These are phyloP conservation scores for Castanopsis chinensis DNA, from an alignment of 306 rosid species.

Conservation along the genomic window DNA sequence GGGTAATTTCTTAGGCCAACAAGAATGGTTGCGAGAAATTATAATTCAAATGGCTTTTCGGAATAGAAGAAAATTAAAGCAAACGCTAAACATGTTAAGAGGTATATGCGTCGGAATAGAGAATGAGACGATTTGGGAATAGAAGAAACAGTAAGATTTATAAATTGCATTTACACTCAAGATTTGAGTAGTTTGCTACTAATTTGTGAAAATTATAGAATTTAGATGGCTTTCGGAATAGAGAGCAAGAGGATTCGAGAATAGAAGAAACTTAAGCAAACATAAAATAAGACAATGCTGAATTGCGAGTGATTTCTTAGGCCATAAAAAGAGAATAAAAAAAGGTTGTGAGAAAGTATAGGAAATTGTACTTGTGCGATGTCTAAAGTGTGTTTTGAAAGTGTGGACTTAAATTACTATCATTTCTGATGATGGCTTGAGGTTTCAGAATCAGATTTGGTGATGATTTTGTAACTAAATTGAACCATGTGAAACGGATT, in stretches of 20 bases:
- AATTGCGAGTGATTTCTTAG: too few relatives aligned
- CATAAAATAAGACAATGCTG: too few relatives aligned
- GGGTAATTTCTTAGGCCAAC: too few relatives aligned
- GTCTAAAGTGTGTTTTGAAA: background rate
- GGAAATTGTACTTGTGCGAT: background rate
- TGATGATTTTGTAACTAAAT: background rate
- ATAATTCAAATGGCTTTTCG: too few relatives aligned
- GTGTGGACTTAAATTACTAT: background rate
- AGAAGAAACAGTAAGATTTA: too few relatives aligned
- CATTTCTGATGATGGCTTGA: background rate
- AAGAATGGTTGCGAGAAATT: background rate
- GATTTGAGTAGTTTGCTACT: too few relatives aligned
- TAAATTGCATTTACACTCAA: background rate
- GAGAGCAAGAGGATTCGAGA: background rate
- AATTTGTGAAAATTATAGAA: background rate
- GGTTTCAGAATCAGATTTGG: background rate
- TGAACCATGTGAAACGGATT: background rate
- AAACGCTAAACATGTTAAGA: too few relatives aligned
- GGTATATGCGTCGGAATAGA: too few relatives aligned
- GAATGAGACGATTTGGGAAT: too few relatives aligned
- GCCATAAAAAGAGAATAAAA: too few relatives aligned
- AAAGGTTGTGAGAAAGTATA: background rate
- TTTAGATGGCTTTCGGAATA: background rate
- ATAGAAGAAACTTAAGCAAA: too few relatives aligned
- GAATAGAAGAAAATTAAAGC: too few relatives aligned